Evolutionary conservation across 768 basidiomycete species (phyloP), one percentile per base, ranked within the genome.

Genomic region (Boletus pseudo-olivaceus): DNA sequence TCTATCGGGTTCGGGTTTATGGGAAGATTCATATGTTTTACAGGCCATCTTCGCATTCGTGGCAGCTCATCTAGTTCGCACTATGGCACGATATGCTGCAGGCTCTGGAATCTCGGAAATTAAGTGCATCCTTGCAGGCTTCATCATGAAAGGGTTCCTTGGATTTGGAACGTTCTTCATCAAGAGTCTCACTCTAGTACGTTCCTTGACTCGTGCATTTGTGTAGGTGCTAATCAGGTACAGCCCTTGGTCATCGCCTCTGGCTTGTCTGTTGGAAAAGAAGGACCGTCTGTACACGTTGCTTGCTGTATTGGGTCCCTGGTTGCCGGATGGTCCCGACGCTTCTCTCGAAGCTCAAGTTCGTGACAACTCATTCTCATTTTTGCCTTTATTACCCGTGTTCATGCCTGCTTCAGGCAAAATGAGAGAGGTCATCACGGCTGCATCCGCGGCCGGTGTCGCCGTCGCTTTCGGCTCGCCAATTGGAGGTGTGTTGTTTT

Each of bases 31-130:
- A 55, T 53, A 32, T 38, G 20, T 46, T 54, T 33, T 38, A 6
- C 61, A 98, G 96, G 80, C 81, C 4, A 61, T 78, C 2, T 96
- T 98, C 64, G 84, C 94, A 0, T 93, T 91, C 66, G 77, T 88
- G 14, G 90, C 95, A 5, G 90, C 93, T 0, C 92, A 91, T 67
- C 78, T 99, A 11, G 97, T 98, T 51, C 81, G 83, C 49, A 84
- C 84, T 9, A 82, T 95, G 63, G 95, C 96, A 9, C 94, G 86
- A 50, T 96, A 96, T 70, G 95, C 97, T 14, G 97, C 97, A 19
- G 95, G 97, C 6, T 98, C 95, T 54, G 97, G 97, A 47, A 98
- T 99, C 45, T 93, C 95, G 20, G 97, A 99, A 72, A 98, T 99
- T 72, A 99, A 98, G 66, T 97, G 93, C 67, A 98, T 98, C 62